Percentiles rank a stretch among this genome's conserved stretches.
These are phyloP conservation scores for Russula olivacea DNA, from an alignment of 768 basidiomycete species.

Conservation along the genomic window DNA sequence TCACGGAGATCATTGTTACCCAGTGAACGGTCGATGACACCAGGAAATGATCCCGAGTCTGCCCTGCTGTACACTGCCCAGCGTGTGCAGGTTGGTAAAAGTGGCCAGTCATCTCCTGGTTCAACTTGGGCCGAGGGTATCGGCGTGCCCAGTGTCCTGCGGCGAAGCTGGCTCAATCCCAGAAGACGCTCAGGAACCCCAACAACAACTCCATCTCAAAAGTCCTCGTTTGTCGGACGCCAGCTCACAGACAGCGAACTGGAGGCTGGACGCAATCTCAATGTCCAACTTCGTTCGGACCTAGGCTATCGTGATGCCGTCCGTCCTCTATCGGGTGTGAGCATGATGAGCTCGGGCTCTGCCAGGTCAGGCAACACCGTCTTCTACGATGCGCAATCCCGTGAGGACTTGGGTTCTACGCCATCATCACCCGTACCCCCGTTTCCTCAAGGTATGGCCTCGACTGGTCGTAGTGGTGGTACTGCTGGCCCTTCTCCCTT, in stretches of 20 bases:
- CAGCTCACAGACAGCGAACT: slow-evolving; percentile 25
- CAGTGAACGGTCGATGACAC: slow-evolving; percentile 32
- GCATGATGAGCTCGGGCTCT: slow-evolving; percentile 42
- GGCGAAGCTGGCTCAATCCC: slow-evolving; percentile 25
- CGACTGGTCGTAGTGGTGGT: slow-evolving; percentile 4
- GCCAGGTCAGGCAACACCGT: slow-evolving; percentile 45
- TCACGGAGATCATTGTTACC: slow-evolving; percentile 24
- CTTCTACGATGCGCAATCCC: slow-evolving; percentile 57
- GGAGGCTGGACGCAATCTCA: slow-evolving; percentile 32
- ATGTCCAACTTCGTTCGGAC: slow-evolving; percentile 19
- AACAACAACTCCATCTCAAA: slow-evolving; percentile 2
- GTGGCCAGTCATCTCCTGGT: slow-evolving; percentile 27
- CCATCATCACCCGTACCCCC: slow-evolving; percentile 37
- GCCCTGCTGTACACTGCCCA: slow-evolving; percentile 49
- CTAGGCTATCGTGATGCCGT: slow-evolving; percentile 29
- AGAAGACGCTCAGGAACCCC: slow-evolving; percentile 10
- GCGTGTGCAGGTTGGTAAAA: slow-evolving; percentile 35
- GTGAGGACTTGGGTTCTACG: slow-evolving; percentile 40
- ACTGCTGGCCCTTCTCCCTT: slow-evolving; percentile 12
- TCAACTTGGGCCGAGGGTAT: slow-evolving; percentile 18
- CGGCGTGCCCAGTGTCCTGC: slow-evolving; percentile 15
- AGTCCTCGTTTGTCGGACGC: slow-evolving; percentile 13
- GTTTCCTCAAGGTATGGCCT: slow-evolving; percentile 26
- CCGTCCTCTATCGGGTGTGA: slow-evolving; percentile 55
- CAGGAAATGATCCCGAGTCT: slow-evolving; percentile 30